Evolutionary conservation across 495 filamentous ascomycete species (phyloP), one percentile per base, ranked within the genome.

Genomic region (Thozetella sp.): DNA sequence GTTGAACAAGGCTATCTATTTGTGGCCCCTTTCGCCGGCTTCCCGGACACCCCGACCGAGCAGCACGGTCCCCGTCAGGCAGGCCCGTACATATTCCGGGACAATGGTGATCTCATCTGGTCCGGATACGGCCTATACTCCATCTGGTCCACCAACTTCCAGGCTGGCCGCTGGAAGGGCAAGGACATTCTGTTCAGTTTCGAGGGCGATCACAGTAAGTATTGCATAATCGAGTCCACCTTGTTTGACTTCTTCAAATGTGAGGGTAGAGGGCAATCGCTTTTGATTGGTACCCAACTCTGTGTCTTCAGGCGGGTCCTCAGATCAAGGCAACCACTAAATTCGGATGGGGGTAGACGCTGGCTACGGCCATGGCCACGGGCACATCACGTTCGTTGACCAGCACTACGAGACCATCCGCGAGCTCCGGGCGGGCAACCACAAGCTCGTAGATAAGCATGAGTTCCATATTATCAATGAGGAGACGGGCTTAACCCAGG

Each of bases 121-220:
- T 83, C 80, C 22, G 82, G 81, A 9, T 85, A 83, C 58, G 76
- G 73, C 13, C 79, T 80, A 64, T 82, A 80, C 60, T 79, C 76
- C 43, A 81, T 83, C 66, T 86, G 81, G 80, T 65, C 78, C 1
- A 77, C 82, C 65, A 74, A 72, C 58, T 74, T 74, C 59, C 69
- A 74, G 48, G 64, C 67, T 1, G 76, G 74, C 1, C 71, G 75
- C 13, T 83, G 80, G 79, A 76, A 75, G 58, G 81, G 82, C 40
- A 72, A 80, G 53, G 80, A 83, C 34, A 70, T 83, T 10, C 65
- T 85, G 15, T 82, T 81, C 68, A 75, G 74, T 60, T 84, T 86
- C 37, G 80, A 84, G 52, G 83, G 82, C 19, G 77, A 80, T 55
- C 80, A 83, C 48, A 84, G 83, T n/a, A n/a, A n/a, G n/a, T n/a